phyloP scores from a whole-genome alignment of 441 rosid species.

The Populus hybrid region DNA sequence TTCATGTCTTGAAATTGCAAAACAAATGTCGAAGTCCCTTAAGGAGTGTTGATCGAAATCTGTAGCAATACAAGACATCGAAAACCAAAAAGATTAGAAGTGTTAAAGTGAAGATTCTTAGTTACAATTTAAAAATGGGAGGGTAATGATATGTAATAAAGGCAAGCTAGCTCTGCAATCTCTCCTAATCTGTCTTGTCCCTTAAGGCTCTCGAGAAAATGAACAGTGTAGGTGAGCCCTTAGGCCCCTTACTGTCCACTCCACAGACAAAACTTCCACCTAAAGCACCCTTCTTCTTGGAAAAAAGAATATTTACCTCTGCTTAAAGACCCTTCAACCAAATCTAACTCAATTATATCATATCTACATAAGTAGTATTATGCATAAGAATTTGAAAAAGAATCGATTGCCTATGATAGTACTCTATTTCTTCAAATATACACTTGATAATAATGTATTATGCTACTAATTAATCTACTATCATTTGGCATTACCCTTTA shows the following conservation, averaged over 20 bases:
- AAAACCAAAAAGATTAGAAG: constrained; percentile 2
- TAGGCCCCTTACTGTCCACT: constrained; percentile 54
- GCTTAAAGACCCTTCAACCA: constrained; percentile 36
- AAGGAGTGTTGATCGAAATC: too few relatives aligned
- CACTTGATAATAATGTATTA: constrained; percentile 4
- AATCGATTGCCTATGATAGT: neutral
- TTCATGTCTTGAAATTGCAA: too few relatives aligned
- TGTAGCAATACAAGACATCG: too few relatives aligned
- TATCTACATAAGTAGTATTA: constrained; percentile 11
- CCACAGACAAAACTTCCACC: constrained; percentile 50
- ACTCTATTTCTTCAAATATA: constrained; percentile 30
- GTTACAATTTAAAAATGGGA: constrained; percentile 18
- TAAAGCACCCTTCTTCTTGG: constrained; percentile 43
- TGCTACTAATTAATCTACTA: neutral
- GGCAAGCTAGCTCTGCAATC: constrained; percentile 18
- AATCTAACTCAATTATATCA: neutral
- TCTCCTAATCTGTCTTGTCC: constrained; percentile 50
- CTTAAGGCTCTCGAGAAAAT: constrained; percentile 39
- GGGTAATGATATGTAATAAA: constrained; percentile 1
- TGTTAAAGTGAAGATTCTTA: constrained; percentile 14
- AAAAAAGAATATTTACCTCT: constrained; percentile 31
- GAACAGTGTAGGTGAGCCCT: constrained; percentile 37
- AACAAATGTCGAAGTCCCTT: too few relatives aligned
- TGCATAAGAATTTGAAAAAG: constrained; percentile 11
- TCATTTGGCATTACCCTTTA: neutral